Base-by-base conservation (phyloP, 225 moss, liverwort and hornwort species). In the Polytrichum commune region DNA sequence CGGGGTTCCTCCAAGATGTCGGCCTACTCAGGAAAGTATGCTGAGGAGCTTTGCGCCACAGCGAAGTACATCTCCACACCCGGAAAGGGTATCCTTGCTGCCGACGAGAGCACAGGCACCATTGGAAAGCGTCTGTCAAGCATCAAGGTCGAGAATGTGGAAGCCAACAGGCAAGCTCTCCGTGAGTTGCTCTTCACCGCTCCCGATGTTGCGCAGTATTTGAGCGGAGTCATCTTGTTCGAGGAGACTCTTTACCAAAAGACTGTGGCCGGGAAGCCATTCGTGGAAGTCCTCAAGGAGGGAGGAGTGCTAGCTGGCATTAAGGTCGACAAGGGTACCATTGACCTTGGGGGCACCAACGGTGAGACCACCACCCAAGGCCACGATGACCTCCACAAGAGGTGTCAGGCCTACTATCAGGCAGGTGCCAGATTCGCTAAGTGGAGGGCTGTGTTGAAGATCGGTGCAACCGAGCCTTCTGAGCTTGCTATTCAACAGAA, bases 121-220 rank as follows among this genome's bases (percentile, higher is more conserved):
- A 81, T 81, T 61, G 84, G 84, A 8, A 85, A 85, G 68, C 54
- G 84, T 27, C 35, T 81, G 67, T 53, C 84, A 19, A 65, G 85
- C 71, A 85, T 85, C 78, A 85, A 81, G 85, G 85, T 85, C 57
- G 81, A 85, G 85, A 85, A 85, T 74, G 85, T 85, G 46, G 85
- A 85, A 65, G 73, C 85, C 23, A 85, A 85, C 56, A 76, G 85
- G 71, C 85, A 85, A 53, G 81, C 85, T 30, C 71, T 85, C 5
- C 64, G 85, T 25, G 76, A 85, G 74, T 71, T 85, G 0, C 28
- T 85, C 73, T 81, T 78, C 64, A 76, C 81, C 18, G 60, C 81
- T 4, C 78, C 78, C 0, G 70, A 73, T 1, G 73, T 29, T 67
- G 5, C 29, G 4, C 18, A 76, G 73, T 85, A 58, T 25, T 27